Base-by-base conservation (phyloP, 2,329 filamentous ascomycete species). In the Berkeleyomyces basicola region DNA sequence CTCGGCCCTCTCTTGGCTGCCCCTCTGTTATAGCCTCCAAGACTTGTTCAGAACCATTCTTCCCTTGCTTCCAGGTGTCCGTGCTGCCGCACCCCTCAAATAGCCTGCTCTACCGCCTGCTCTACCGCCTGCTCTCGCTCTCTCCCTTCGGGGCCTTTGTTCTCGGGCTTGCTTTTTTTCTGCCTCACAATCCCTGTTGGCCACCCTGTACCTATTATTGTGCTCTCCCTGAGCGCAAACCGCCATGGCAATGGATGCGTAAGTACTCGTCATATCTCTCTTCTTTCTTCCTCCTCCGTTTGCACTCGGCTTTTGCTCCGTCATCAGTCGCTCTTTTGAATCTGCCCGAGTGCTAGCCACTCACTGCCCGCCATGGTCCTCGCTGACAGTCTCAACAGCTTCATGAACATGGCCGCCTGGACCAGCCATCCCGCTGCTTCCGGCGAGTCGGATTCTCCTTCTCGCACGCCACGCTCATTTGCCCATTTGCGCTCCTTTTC, bases 361-460 rank as follows among this genome's bases (percentile, higher is more conserved):
- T 16, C 16, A 14, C 31, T 33, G 23, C 16, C 31, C 23, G 42
- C 31, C 33, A 63, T 63, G 62, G 62, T 53, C 58, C 58, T 63
- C 11, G 39, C 62, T 63, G 62, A 63, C 62, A 58, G 51, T 40
- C 57, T 65, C 43, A 63, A 63, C 68, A 82, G 79, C 72, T 78
- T 82, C 70, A 77, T 81, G 64, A 76, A 77, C 66, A 75, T 80
- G 65, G 74, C 77, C 67, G 76, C 77, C 71, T 82, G 78, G 77
- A 74, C 78, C 67, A 77, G 78, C 70, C 76, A 76, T 67, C 42
- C 61, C 36, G 43, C 44, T 14, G 40, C 61, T 39, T 58, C 58
- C 46, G 51, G 37, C 33, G 57, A 65, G 60, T 44, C 49, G 49
- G 63, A 59, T 16, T n/a, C 60, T 43, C 60, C 63, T 43, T 62